These are phyloP conservation scores for Rhypophila decipiens DNA, from an alignment of 495 filamentous ascomycete species.

Conservation along the genomic window DNA sequence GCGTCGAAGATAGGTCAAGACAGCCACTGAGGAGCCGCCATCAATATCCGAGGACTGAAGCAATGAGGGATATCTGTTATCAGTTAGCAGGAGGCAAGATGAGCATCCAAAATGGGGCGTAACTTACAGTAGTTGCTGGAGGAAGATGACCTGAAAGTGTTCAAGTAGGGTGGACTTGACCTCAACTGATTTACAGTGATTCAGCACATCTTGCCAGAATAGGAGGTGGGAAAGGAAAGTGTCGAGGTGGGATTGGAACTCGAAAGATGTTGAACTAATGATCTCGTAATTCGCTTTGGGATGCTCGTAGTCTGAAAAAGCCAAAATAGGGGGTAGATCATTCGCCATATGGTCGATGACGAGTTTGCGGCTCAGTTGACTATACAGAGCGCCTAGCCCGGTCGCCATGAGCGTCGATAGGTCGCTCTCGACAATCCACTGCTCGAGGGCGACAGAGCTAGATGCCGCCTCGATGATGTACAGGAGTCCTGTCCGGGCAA, in stretches of 20 bases:
- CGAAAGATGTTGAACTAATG: constrained; percentile 59
- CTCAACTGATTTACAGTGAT: constrained; percentile 86
- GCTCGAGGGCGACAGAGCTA: constrained; percentile 71
- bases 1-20: constrained; percentile 85
- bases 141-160: constrained; percentile 94
- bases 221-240: constrained; percentile 91
- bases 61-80: constrained; percentile 79
- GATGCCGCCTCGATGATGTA: constrained; percentile 95
- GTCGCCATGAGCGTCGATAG: constrained; percentile 95
- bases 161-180: constrained; percentile 89
- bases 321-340: constrained; percentile 71
- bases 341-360: constrained; percentile 55
- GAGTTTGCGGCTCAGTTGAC: constrained; percentile 78
- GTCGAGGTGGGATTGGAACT: constrained; percentile 74
- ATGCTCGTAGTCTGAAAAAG: constrained; percentile 75
- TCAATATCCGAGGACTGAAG: constrained; percentile 94
- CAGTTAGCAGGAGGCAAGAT: constrained; percentile 6
- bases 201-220: constrained; percentile 97
- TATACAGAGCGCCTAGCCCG: constrained; percentile 90
- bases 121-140: constrained; percentile 88
- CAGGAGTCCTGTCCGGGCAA: constrained; percentile 89
- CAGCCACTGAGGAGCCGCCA: constrained; percentile 92
- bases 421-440: constrained; percentile 96
- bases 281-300: constrained; percentile 56
- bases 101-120: neutral